Evolutionary conservation across 441 rosid species (phyloP).

Genomic region (Raphanus hybrid): DNA sequence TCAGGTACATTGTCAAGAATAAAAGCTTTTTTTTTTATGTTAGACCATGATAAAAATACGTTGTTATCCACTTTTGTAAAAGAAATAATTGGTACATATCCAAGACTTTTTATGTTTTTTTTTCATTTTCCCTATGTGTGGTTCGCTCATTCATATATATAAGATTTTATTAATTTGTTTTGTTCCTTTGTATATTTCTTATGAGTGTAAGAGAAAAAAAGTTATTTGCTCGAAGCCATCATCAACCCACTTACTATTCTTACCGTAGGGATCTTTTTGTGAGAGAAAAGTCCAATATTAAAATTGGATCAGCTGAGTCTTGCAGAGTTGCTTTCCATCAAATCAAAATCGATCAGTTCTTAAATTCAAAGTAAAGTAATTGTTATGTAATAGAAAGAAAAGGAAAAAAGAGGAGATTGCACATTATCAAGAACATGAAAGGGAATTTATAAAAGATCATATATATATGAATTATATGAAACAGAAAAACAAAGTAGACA

Average conservation of each 20-base stretch:
- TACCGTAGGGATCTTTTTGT: conserved; percentile 10
- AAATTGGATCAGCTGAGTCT: conserved; percentile 21
- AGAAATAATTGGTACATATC: conserved; percentile 3
- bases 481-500: conserved; percentile 36
- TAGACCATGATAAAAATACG: conserved; percentile 10
- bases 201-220: not conserved
- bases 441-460: not conserved
- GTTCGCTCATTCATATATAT: not conserved
- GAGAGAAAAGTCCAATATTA: conserved; percentile 9
- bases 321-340: conserved; percentile 35
- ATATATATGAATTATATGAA: conserved; percentile 22
- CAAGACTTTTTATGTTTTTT: not conserved
- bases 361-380: conserved; percentile 34
- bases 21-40: not conserved
- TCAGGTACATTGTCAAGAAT: conserved; percentile 20
- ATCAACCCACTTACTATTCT: conserved; percentile 6
- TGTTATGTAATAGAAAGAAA: conserved; percentile 20
- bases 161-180: not conserved
- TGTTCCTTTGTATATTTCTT: not conserved
- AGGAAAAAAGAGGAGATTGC: conserved; percentile 23
- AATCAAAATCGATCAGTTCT: conserved; percentile 17
- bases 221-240: not conserved
- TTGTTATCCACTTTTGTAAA: conserved; percentile 24
- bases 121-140: not conserved
- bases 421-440: conserved; percentile 26